A percentile compares a stretch with the other conserved stretches of the same genome.
phyloP scores from a whole-genome alignment of 768 basidiomycete genomes.

The Tubosaeta sp. region DNA sequence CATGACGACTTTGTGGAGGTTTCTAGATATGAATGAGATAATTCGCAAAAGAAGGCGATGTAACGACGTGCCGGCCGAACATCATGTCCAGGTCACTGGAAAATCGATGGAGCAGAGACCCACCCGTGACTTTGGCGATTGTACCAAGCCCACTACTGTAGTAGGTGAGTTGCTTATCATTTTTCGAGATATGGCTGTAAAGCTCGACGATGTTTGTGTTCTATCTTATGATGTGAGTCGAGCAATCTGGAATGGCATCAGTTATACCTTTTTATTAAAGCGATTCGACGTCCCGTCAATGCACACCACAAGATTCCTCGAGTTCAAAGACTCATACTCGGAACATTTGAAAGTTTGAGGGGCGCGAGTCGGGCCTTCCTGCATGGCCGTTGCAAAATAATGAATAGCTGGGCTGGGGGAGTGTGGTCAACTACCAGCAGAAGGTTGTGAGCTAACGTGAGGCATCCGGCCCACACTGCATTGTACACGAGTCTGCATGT shows the following conservation, averaged over 20 bases:
- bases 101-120: constrained; percentile 19
- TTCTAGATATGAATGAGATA: constrained; percentile 22
- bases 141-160: constrained; percentile 41
- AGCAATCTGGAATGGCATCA: not conserved
- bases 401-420: not conserved
- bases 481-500: constrained; percentile 10
- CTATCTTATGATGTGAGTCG: constrained; percentile 28
- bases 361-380: not conserved
- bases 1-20: constrained; percentile 33
- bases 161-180: constrained; percentile 33
- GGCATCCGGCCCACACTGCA: not conserved
- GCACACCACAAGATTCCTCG: constrained; percentile 29
- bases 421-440: not conserved
- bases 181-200: constrained; percentile 35
- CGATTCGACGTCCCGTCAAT: constrained; percentile 41
- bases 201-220: constrained; percentile 42
- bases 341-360: constrained; percentile 6
- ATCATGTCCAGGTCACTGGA: constrained; percentile 32
- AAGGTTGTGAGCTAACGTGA: not conserved
- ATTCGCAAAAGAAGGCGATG: not conserved
- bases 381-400: constrained; percentile 4
- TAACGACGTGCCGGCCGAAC: constrained; percentile 32
- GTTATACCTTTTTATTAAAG: constrained; percentile 31
- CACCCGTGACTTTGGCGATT: constrained; percentile 22
- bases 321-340: not conserved